Conservation (phyloP, 2,329 filamentous ascomycete genomes). For the Alternaria alternata region DNA sequence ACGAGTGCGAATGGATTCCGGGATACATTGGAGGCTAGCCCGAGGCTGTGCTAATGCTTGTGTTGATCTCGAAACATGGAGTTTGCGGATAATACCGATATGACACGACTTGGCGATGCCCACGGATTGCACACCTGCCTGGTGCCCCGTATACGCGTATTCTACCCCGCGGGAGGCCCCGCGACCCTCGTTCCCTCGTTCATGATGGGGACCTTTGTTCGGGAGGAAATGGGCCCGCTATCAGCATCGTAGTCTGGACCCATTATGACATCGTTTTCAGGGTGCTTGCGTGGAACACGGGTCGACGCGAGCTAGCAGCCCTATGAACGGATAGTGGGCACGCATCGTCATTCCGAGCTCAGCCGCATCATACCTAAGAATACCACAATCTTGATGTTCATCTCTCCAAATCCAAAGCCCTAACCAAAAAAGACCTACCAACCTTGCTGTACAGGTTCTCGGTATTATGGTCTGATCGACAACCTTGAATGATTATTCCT, state of each 20-base stretch:
- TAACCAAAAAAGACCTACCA: neutral
- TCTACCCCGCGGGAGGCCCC: slow-evolving; percentile 1
- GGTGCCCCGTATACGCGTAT: neutral
- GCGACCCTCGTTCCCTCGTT: neutral
- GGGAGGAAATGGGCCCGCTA: neutral
- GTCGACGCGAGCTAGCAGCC: slow-evolving; percentile 15
- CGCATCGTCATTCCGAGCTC: slow-evolving; percentile 23
- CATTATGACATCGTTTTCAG: slow-evolving; percentile 3
- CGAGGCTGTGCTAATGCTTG: slow-evolving; percentile 9
- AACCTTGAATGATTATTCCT: neutral
- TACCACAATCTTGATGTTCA: neutral
- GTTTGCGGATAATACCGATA: slow-evolving; percentile 1
- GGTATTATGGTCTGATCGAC: neutral
- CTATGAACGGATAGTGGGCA: slow-evolving; percentile 13
- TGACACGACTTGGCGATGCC: neutral
- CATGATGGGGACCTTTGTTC: neutral
- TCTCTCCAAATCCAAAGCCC: neutral
- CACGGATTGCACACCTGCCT: neutral
- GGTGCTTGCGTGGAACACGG: slow-evolving; percentile 18
- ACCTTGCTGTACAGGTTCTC: neutral
- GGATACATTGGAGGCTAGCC: neutral
- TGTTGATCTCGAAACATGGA: slow-evolving; percentile 1
- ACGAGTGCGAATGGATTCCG: slow-evolving; percentile 1
- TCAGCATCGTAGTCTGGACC: neutral
- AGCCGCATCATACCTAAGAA: slow-evolving; percentile 7